Conservation (phyloP, 2,329 filamentous ascomycete genomes). For the Bertia moriformis region DNA sequence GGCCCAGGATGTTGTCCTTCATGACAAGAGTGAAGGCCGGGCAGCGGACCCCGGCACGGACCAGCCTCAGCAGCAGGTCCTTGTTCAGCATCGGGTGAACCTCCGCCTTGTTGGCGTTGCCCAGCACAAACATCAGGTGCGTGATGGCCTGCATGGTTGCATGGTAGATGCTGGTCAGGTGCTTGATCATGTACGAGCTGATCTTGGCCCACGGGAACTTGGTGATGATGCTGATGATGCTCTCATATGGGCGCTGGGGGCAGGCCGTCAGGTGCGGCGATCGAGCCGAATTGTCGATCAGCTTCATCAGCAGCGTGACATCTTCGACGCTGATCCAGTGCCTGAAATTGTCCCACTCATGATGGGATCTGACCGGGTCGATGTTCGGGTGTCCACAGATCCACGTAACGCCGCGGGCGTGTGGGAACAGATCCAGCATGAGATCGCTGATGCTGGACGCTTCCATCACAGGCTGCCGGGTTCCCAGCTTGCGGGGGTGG, state of each 20-base stretch:
- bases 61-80: constrained; percentile 36
- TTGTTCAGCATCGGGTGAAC: constrained; percentile 29
- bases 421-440: constrained; percentile 49
- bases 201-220: constrained; percentile 50
- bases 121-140: constrained; percentile 30
- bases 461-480: constrained; percentile 39
- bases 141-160: constrained; percentile 33
- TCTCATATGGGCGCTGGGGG: constrained; percentile 51
- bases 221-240: constrained; percentile 45
- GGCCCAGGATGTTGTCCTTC: constrained; percentile 40
- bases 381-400: constrained; percentile 15
- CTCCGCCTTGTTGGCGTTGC: constrained; percentile 21
- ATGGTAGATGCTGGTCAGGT: constrained; percentile 37
- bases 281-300: constrained; percentile 35
- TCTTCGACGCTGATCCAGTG: constrained; percentile 48
- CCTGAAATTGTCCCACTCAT: constrained; percentile 34
- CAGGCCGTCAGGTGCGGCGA: constrained; percentile 44
- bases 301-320: constrained; percentile 47
- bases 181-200: too few relatives aligned
- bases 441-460: constrained; percentile 38
- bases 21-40: constrained; percentile 44
- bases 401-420: constrained; percentile 41
- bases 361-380: too few relatives aligned
- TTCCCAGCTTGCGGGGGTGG: constrained; percentile 37
- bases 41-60: constrained; percentile 36